Evolutionary conservation across 192 early-diverging fungal genomes (phyloP).

Genomic region (Chytriomyces sp.): DNA sequence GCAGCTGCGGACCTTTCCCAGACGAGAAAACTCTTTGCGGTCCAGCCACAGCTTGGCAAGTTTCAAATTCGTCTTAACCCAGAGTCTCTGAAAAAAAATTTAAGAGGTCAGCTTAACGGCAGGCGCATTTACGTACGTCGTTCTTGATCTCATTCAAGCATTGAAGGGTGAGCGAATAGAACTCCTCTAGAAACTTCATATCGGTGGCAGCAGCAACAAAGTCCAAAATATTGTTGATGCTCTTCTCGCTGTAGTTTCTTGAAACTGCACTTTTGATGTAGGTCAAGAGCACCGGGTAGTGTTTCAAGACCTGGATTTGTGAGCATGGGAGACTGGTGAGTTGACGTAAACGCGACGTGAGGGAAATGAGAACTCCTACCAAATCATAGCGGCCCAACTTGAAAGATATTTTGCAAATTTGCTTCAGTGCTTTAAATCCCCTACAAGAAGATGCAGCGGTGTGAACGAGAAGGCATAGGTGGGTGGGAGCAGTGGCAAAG

Average conservation of each 20-base stretch:
- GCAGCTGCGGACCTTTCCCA: slow-evolving; percentile 61
- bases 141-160: slow-evolving; percentile 79
- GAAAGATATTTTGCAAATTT: slow-evolving; percentile 82
- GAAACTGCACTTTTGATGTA: slow-evolving; percentile 79
- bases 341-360: no score
- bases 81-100: slow-evolving; percentile 58
- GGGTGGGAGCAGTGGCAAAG: not conserved
- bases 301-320: slow-evolving; percentile 59
- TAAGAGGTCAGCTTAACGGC: not conserved
- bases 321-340: no score
- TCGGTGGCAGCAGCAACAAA: slow-evolving; percentile 73
- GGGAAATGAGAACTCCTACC: slow-evolving; percentile 42
- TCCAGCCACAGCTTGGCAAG: slow-evolving; percentile 84
- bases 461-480: not conserved
- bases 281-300: slow-evolving; percentile 74
- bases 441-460: slow-evolving; percentile 38
- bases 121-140: slow-evolving; percentile 74
- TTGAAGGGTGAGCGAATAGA: slow-evolving; percentile 76
- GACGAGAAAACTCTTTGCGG: slow-evolving; percentile 71
- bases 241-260: slow-evolving; percentile 86
- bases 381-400: slow-evolving; percentile 63
- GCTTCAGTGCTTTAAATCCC: slow-evolving; percentile 90
- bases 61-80: slow-evolving; percentile 87
- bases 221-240: slow-evolving; percentile 89
- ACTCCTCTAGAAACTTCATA: slow-evolving; percentile 80